phyloP scores from a whole-genome alignment of 768 basidiomycete species.

The Calocera viscosa region DNA sequence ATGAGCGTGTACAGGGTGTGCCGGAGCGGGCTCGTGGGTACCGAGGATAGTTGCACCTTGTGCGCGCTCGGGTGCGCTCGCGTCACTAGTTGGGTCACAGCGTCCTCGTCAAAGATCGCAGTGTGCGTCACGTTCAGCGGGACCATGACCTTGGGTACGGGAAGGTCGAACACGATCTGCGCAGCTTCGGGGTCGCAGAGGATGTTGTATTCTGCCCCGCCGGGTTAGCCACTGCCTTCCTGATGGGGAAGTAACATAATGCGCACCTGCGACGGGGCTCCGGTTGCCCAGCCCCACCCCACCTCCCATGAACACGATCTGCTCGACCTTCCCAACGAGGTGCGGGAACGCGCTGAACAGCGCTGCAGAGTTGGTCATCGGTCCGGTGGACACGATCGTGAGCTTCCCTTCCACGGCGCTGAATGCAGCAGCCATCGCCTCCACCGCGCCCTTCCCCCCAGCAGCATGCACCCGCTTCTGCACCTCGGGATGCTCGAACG shows the following conservation, averaged over 20 bases:
- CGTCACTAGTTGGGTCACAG: conserved; percentile 30
- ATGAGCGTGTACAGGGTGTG: conserved; percentile 64
- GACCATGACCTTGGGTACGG: conserved; percentile 60
- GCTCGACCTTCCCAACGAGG: conserved; percentile 43
- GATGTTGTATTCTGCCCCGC: conserved; percentile 59
- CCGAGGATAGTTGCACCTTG: conserved; percentile 25
- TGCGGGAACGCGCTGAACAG: conserved; percentile 36
- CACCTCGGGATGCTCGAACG: conserved; percentile 38
- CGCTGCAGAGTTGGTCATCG: conserved; percentile 69
- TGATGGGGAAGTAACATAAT: not conserved
- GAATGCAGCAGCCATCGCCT: conserved; percentile 53
- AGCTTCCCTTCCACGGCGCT: conserved; percentile 36
- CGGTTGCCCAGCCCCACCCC: conserved; percentile 74
- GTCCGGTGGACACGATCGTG: conserved; percentile 62
- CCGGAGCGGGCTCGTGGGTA: conserved; percentile 38
- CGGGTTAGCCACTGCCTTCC: not conserved
- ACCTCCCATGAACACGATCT: conserved; percentile 86
- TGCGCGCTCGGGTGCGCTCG: conserved; percentile 21
- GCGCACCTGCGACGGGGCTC: conserved; percentile 54
- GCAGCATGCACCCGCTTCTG: conserved; percentile 37
- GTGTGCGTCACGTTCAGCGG: conserved; percentile 83
- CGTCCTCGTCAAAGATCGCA: conserved; percentile 55
- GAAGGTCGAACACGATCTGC: conserved; percentile 63
- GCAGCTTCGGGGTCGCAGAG: conserved; percentile 74
- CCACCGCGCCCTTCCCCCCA: conserved; percentile 38